A percentile compares a stretch with the other conserved stretches of the same genome.
Conservation (phyloP, 2,329 filamentous ascomycete genomes). For the Fusarium chuoi region DNA sequence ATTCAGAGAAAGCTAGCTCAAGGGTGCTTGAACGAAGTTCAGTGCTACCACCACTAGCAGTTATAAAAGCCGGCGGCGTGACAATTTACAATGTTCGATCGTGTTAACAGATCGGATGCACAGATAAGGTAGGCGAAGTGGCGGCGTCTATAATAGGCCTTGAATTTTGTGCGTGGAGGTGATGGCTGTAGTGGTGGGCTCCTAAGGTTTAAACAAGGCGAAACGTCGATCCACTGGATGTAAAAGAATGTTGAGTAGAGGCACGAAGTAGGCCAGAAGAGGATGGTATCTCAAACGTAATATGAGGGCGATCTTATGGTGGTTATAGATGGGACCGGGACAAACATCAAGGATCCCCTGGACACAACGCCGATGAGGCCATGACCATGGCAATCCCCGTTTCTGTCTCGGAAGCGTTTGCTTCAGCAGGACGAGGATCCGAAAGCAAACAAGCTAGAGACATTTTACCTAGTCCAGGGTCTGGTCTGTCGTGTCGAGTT, state of each 20-base stretch:
- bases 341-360: slow-evolving; percentile 25
- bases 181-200: slow-evolving; percentile 17
- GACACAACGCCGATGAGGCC: slow-evolving; percentile 28
- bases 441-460: slow-evolving; percentile 33
- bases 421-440: slow-evolving; percentile 35
- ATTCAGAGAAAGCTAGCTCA: not conserved
- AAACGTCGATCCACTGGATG: slow-evolving; percentile 17
- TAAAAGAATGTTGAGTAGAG: slow-evolving; percentile 4
- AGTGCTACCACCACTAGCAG: not conserved
- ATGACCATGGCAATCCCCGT: slow-evolving; percentile 30
- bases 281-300: slow-evolving; percentile 3
- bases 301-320: slow-evolving; percentile 24
- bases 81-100: not conserved
- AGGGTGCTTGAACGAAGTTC: not conserved
- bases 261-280: not conserved
- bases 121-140: slow-evolving; percentile 12
- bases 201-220: slow-evolving; percentile 15
- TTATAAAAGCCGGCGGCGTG: not conserved
- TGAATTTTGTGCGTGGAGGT: slow-evolving; percentile 3
- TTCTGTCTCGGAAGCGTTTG: slow-evolving; percentile 35
- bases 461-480: slow-evolving; percentile 33
- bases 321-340: slow-evolving; percentile 27
- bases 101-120: slow-evolving; percentile 2
- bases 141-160: slow-evolving; percentile 19
- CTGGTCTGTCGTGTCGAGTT: slow-evolving; percentile 30